Base-by-base conservation (phyloP, 495 filamentous ascomycete species). In the Rostrohypoxylon terebratum region DNA sequence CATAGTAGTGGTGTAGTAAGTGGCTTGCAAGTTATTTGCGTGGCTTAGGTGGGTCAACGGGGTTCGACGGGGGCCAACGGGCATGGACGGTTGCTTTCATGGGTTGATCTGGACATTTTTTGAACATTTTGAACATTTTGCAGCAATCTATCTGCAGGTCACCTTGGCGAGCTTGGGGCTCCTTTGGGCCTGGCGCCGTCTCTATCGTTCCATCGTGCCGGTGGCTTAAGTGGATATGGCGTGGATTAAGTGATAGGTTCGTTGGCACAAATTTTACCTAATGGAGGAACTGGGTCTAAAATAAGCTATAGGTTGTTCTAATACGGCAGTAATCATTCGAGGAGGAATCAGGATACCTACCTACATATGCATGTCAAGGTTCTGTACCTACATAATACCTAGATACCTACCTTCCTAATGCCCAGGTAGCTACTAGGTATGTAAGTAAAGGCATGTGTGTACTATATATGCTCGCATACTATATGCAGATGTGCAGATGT, bases 71-170 rank as follows among this genome's bases (percentile, higher is more conserved):
- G 33, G 38, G 38, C n/a, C 38, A n/a, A 42, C 38, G 38, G 55
- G 61, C 66, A 69, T 69, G 13, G 61, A 69, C 66, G 50, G 71
- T 58, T n/a, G n/a, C n/a, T n/a, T n/a, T n/a, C n/a, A n/a, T n/a
- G n/a, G n/a, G n/a, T n/a, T 69, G 62, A 66, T 74, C 69, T 73
- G 71, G 33, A 9, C 28, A 21, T 57, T 65, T 61, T 61, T 66
- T 28, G 28, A 28, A 28, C 28, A 28, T 28, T 28, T 42, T 42
- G 38, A 42, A 42, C 14, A 42, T 42, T 42, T 42, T 42, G 38
- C 38, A 42, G 23, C 62, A 74, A 69, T 63, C 66, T 69, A 63
- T 58, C 71, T 74, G 66, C 61, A 69, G 61, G 71, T 69, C 64
- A 69, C 47, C 47, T 45, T 45, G 42, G 42, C 42, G 28, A 45